A percentile compares a stretch with the other conserved stretches of the same genome.
phyloP scores from a whole-genome alignment of 495 filamentous ascomycete genomes.

The Aspergillus saccharolyticus region DNA sequence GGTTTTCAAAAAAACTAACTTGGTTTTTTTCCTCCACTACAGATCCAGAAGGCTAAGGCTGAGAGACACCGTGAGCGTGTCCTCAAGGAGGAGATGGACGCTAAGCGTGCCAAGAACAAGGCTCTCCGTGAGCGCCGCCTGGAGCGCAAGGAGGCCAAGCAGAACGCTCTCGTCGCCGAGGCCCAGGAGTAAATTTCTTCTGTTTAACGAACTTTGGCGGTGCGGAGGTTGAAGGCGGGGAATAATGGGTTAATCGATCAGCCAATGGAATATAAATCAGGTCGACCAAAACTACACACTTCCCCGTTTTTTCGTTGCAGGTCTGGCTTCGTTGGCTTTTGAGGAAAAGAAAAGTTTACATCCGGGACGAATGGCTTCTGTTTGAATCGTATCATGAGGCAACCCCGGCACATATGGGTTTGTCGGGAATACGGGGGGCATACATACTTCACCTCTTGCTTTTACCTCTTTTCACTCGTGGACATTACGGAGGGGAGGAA shows the following conservation, averaged over 20 bases:
- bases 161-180: constrained; percentile 72
- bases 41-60: constrained; percentile 99
- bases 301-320: constrained; percentile 18
- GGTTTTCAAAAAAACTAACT: constrained; percentile 22
- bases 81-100: constrained; percentile 99
- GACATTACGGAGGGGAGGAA: constrained; percentile 11
- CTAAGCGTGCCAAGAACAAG: constrained; percentile 99
- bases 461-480: constrained; percentile 11
- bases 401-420: constrained; percentile 17
- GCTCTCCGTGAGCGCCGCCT: constrained; percentile 94
- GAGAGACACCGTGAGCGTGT: constrained; percentile 92
- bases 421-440: background rate
- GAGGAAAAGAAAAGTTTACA: constrained; percentile 6
- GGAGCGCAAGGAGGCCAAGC: constrained; percentile 85
- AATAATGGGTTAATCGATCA: constrained; percentile 21
- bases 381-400: constrained; percentile 10
- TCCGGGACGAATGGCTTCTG: constrained; percentile 25
- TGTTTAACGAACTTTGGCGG: constrained; percentile 36
- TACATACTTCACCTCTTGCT: constrained; percentile 12
- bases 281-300: constrained; percentile 9
- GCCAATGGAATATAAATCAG: constrained; percentile 16
- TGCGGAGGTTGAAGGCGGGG: constrained; percentile 39
- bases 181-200: constrained; percentile 57
- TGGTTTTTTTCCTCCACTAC: constrained; percentile 23
- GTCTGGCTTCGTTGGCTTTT: constrained; percentile 18